Evolutionary conservation across 129 eudicot genomes (phyloP).

Genomic region (Artemisia argyi): DNA sequence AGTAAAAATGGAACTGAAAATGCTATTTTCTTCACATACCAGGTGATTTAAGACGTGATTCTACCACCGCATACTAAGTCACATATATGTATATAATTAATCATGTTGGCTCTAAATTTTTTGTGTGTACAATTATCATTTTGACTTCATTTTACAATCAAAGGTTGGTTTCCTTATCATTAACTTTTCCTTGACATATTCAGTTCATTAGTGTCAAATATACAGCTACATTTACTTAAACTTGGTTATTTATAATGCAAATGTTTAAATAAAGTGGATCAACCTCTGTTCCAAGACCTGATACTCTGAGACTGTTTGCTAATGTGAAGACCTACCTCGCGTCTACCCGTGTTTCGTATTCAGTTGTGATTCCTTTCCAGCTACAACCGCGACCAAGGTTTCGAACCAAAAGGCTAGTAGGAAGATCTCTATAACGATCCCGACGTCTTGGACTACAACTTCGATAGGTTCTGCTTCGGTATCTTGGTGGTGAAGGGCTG

Average conservation of each 20-base stretch:
- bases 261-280: not conserved
- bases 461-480: slow-evolving; percentile 55
- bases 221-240: not conserved
- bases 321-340: slow-evolving; percentile 74
- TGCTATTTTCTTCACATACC: no score
- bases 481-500: slow-evolving; percentile 77
- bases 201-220: not conserved
- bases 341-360: slow-evolving; percentile 96
- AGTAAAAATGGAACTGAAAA: no score
- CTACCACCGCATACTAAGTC: no score
- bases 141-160: not conserved
- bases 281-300: not conserved
- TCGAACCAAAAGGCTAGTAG: slow-evolving; percentile 84
- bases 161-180: not conserved
- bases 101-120: no score
- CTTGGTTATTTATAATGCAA: no score
- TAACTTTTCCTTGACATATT: not conserved
- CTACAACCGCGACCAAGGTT: slow-evolving; percentile 78
- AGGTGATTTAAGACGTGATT: no score
- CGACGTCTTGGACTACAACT: slow-evolving; percentile 76
- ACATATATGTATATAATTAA: no score
- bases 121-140: not conserved
- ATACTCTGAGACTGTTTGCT: slow-evolving; percentile 1
- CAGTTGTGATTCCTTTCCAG: no score
- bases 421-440: slow-evolving; percentile 54